phyloP scores from a whole-genome alignment of 257 asterid genomes.

The Craterostigma plantagineum region DNA sequence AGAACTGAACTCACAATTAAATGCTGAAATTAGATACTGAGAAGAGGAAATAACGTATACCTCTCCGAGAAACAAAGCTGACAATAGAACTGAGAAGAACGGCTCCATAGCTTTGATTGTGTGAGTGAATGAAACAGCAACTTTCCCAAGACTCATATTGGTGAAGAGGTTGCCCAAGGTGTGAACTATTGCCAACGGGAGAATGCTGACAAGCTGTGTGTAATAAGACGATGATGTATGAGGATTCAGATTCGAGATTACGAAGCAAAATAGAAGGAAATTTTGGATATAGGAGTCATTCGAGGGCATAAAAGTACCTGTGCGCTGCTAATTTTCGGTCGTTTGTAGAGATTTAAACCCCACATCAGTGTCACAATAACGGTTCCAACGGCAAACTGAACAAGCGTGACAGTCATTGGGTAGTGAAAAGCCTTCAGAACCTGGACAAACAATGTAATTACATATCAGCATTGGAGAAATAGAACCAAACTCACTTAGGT shows the following conservation, averaged over 20 bases:
- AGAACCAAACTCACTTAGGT: neutral
- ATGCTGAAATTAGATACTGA: too few relatives aligned
- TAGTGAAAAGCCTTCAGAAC: constrained; percentile 1
- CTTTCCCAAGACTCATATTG: too few relatives aligned
- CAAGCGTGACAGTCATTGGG: neutral
- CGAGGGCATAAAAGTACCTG: neutral
- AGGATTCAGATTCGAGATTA: neutral
- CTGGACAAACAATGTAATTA: neutral
- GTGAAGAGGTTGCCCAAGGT: too few relatives aligned
- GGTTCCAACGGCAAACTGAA: neutral
- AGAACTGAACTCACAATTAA: too few relatives aligned
- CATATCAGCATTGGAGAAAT: neutral
- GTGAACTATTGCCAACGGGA: constrained; percentile 3
- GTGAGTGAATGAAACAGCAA: constrained; percentile 4
- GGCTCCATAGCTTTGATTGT: constrained; percentile 3
- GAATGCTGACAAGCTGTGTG: neutral
- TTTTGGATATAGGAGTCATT: neutral
- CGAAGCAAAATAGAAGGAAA: neutral
- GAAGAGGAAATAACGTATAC: neutral
- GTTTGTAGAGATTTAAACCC: constrained; percentile 1
- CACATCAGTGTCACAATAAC: neutral
- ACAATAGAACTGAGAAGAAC: constrained; percentile 1
- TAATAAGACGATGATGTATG: neutral
- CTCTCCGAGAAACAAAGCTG: constrained; percentile 1
- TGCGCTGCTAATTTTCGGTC: neutral